Percentiles rank a stretch among this genome's conserved stretches.
Conservation (phyloP, 495 filamentous ascomycete species). For the Neurospora cerealis region DNA sequence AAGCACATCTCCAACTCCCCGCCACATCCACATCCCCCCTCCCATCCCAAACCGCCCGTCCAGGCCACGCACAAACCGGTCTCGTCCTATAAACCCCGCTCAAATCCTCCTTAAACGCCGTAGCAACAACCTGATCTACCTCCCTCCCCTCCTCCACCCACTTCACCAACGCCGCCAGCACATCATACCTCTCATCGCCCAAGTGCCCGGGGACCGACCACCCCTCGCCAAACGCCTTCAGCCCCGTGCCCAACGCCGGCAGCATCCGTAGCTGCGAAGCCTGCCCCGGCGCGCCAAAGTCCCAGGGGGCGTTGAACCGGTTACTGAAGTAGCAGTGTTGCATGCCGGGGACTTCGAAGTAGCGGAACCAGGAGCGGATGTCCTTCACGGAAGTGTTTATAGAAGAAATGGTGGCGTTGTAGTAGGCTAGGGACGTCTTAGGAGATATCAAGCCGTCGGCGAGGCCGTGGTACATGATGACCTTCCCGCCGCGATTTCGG, state of each 20-base stretch:
- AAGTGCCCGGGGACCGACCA: conserved; percentile 19
- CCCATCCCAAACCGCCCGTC: conserved; percentile 14
- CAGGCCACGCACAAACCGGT: conserved; percentile 33
- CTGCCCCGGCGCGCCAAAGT: conserved; percentile 30
- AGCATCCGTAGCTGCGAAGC: conserved; percentile 12
- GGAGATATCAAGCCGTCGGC: conserved; percentile 41
- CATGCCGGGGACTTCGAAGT: conserved; percentile 38
- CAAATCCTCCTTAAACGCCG: conserved; percentile 30
- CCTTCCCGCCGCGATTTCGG: conserved; percentile 38
- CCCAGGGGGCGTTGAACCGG: conserved; percentile 33
- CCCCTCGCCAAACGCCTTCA: conserved; percentile 22
- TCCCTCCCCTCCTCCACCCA: conserved; percentile 43
- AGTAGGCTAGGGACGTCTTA: conserved; percentile 33
- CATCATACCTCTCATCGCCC: conserved; percentile 34
- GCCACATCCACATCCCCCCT: conserved; percentile 5
- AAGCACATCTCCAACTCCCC: conserved; percentile 12
- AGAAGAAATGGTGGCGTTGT: conserved; percentile 24
- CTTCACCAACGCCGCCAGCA: conserved; percentile 36
- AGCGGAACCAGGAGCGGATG: conserved; percentile 30
- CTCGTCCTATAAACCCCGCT: conserved; percentile 17
- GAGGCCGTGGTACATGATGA: conserved; percentile 47
- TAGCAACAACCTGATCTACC: conserved; percentile 35
- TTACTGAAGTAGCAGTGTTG: conserved; percentile 30
- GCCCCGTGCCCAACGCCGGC: conserved; percentile 6
- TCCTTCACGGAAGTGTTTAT: neutral